Percentiles rank a stretch among this genome's conserved stretches.
These are phyloP conservation scores for Dimargaris cristalligena DNA, from an alignment of 192 early-diverging fungal genomes.

Conservation along the genomic window DNA sequence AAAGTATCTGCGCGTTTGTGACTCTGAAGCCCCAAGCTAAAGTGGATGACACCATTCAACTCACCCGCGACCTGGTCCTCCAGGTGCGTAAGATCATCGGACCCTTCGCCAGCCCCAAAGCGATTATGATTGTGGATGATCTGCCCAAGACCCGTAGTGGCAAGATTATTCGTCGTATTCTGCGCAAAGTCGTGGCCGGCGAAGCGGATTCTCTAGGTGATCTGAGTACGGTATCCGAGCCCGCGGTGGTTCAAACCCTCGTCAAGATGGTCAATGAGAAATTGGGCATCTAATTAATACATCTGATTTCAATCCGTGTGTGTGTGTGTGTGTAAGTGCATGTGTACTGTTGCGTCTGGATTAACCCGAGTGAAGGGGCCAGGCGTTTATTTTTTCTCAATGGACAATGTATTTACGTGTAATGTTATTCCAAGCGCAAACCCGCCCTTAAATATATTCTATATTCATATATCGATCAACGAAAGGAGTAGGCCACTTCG, in stretches of 20 bases:
- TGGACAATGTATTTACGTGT: too few species aligned
- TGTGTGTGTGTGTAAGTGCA: too few species aligned
- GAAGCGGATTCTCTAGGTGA: slow-evolving; percentile 80
- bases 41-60: slow-evolving; percentile 16
- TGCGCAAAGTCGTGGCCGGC: slow-evolving; percentile 80
- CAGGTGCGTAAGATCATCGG: slow-evolving; percentile 83
- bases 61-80: slow-evolving; percentile 42
- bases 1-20: slow-evolving; percentile 75
- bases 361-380: too few species aligned
- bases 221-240: slow-evolving; percentile 72
- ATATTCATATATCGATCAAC: too few species aligned
- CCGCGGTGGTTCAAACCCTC: slow-evolving; percentile 36
- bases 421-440: too few species aligned
- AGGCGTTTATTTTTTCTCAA: too few species aligned
- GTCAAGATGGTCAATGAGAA: slow-evolving; percentile 30
- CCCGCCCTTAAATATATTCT: too few species aligned
- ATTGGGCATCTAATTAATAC: too few species aligned
- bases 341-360: too few species aligned
- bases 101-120: slow-evolving; percentile 81
- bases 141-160: slow-evolving; percentile 91
- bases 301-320: too few species aligned
- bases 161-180: slow-evolving; percentile 90
- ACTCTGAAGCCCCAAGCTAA: slow-evolving; percentile 51
- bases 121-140: slow-evolving; percentile 67
- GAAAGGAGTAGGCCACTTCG: too few species aligned